Evolutionary conservation across 2,329 filamentous ascomycete species (phyloP), one percentile per base, ranked within the genome.

Genomic region (Colletotrichum tofieldiae): DNA sequence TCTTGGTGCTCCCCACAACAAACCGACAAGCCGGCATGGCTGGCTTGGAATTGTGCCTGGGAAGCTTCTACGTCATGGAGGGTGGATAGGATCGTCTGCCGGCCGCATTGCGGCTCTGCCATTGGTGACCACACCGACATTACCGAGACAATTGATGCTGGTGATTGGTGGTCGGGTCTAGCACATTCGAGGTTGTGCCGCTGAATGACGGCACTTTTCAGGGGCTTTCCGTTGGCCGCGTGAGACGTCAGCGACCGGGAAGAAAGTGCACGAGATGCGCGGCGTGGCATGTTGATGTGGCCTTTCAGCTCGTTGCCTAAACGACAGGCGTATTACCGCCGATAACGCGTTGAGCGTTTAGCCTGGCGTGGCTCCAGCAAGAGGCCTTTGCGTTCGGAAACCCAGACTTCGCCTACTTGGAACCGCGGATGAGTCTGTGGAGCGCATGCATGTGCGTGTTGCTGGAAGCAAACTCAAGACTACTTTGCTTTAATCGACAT

Each of bases 361-460:
- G 35, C 35, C 8, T 35, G 35, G 35, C 8, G 35, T 35, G 8
- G 8, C 16, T n/a, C 23, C 23, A 26, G 47, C 39, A 26, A 29
- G 29, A n/a, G 23, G 54, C 12, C 35, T n/a, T 49, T n/a, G n/a
- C 32, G 18, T n/a, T 32, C 9, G 23, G 9, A n/a, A 14, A 6
- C n/a, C 54, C n/a, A 43, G 56, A 6, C 39, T 5, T 12, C 6
- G 5, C 26, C 35, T 23, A 11, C 35, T 51, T 2, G n/a, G 18
- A 41, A 41, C n/a, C 14, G 12, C 20, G 35, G n/a, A 39, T 23
- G 20, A 8, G 32, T 16, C 5, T 3, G 9, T 6, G 20, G 14
- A 39, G 35, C 54, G 11, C 72, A 29, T 51, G 64, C 61, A 12
- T 56, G 65, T n/a, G 45, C 59, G 3, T 72, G 64, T 35, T 54